Evolutionary conservation across 2,329 filamentous ascomycete species (phyloP), one percentile per base, ranked within the genome.

Genomic region (Venturia effusa): DNA sequence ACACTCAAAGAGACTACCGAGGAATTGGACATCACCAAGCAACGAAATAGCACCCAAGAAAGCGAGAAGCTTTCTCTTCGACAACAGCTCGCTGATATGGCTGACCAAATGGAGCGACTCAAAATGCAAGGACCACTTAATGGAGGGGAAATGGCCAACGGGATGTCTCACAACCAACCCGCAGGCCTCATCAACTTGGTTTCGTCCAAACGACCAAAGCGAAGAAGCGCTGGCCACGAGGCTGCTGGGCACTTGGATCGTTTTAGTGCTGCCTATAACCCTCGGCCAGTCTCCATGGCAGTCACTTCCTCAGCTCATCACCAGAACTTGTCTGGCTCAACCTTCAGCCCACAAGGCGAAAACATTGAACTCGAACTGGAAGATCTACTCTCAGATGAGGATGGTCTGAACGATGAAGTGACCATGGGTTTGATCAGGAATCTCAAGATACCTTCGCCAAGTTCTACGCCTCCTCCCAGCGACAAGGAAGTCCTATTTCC

Each of bases 401-500:
- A 97, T 70, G 90, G 89, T 66, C 82, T 99, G 68, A 97, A 99
- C 71, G 92, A 97, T 70, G 94, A 99, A 78, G 92, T 99, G 61
- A 94, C 92, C 0, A 89, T 97, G 83, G 94, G 94, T 66, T 82
- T 99, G 66, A 97, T 99, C 75, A 88, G 89, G 73, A 97, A 97
- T 74, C 84, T 99, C 69, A 97, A 96, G 83, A 97, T 99, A 67
- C 94, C 94, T 24, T 87, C 88, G 13, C 93, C 94, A 57, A 90
- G 87, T 72, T 88, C 89, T 40, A 93, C 85, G 62, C 92, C 93
- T 24, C 88, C 92, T 62, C 93, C 94, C 13, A 96, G 92, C 22
- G 94, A 99, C 78, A 99, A 99, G 80, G 94, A 99, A 76, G 93
- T 99, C 27, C 83, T 99, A 62, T 99, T 99, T 87, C 94, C 94